Evolutionary conservation across 2,329 filamentous ascomycete genomes (phyloP).

Genomic region (Moelleriella libera): DNA sequence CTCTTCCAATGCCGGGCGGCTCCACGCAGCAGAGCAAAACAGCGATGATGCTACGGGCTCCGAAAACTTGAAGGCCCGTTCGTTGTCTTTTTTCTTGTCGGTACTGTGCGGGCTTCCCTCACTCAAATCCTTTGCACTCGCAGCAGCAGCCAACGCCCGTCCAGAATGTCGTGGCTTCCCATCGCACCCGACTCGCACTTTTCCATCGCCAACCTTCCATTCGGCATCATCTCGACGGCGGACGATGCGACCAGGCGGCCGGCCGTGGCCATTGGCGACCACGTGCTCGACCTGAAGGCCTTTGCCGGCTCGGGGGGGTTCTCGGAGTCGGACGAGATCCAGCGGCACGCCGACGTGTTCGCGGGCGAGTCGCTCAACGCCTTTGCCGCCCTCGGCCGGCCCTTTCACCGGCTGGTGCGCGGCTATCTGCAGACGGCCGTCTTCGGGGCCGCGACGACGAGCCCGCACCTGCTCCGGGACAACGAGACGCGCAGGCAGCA

Average conservation of each 20-base stretch:
- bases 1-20: not conserved
- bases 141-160: not conserved
- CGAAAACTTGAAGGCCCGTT: no score
- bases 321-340: constrained; percentile 10
- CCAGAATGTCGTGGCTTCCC: constrained; percentile 11
- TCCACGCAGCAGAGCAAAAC: no score
- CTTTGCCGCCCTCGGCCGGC: constrained; percentile 41
- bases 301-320: constrained; percentile 38
- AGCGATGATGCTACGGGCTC: no score
- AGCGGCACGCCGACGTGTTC: constrained; percentile 13
- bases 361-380: constrained; percentile 15
- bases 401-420: constrained; percentile 56
- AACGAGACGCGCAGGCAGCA: constrained; percentile 16
- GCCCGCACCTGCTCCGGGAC: constrained; percentile 18
- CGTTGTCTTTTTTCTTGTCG: no score
- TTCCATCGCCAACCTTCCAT: constrained; percentile 69
- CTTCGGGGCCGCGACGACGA: constrained; percentile 36
- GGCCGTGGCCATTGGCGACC: constrained; percentile 58
- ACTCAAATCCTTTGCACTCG: not conserved
- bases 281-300: constrained; percentile 54
- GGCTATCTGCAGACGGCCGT: constrained; percentile 48
- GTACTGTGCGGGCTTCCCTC: no score
- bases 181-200: constrained; percentile 28
- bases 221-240: constrained; percentile 62
- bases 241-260: constrained; percentile 41